A percentile compares a stretch with the other conserved stretches of the same genome.
Evolutionary conservation across 768 basidiomycete genomes (phyloP).

Genomic region (Rhodotorula kratochvilovae): DNA sequence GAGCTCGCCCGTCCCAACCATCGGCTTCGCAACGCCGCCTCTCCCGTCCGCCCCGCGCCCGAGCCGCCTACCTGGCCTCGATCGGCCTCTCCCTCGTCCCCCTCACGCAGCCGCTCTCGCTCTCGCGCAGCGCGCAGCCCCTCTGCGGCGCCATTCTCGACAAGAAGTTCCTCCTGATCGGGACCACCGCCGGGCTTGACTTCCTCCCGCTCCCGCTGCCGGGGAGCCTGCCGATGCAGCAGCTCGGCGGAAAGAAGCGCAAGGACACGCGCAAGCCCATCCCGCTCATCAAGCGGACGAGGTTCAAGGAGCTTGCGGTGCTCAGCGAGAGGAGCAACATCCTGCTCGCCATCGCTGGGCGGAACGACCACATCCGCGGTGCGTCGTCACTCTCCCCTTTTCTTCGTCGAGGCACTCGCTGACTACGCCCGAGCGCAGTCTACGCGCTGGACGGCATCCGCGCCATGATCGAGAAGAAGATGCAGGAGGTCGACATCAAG

Average conservation of each 20-base stretch:
- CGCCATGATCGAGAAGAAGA: slow-evolving; percentile 41
- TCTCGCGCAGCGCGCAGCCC: slow-evolving; percentile 31
- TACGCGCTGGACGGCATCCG: slow-evolving; percentile 44
- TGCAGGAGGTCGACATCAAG: slow-evolving; percentile 26
- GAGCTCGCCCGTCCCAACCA: not conserved
- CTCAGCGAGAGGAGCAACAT: slow-evolving; percentile 41
- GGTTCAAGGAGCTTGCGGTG: slow-evolving; percentile 40
- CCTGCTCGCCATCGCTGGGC: slow-evolving; percentile 42
- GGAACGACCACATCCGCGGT: slow-evolving; percentile 41
- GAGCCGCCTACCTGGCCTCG: not conserved
- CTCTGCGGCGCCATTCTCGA: slow-evolving; percentile 43
- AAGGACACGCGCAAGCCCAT: slow-evolving; percentile 38
- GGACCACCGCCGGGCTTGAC: slow-evolving; percentile 40
- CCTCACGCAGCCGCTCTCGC: slow-evolving; percentile 25
- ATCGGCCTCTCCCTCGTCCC: slow-evolving; percentile 29
- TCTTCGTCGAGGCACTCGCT: too few relatives aligned
- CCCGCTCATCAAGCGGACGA: slow-evolving; percentile 40
- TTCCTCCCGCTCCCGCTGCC: slow-evolving; percentile 41
- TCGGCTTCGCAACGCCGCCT: slow-evolving; percentile 8
- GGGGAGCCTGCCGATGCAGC: slow-evolving; percentile 25
- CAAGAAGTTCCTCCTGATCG: slow-evolving; percentile 42
- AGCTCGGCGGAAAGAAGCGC: slow-evolving; percentile 25
- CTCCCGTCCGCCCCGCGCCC: not conserved
- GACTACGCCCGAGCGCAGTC: not conserved
- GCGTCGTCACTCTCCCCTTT: not conserved